Evolutionary conservation across 257 asterid species (phyloP), one percentile per base, ranked within the genome.

Genomic region (Solanum sejunctum): DNA sequence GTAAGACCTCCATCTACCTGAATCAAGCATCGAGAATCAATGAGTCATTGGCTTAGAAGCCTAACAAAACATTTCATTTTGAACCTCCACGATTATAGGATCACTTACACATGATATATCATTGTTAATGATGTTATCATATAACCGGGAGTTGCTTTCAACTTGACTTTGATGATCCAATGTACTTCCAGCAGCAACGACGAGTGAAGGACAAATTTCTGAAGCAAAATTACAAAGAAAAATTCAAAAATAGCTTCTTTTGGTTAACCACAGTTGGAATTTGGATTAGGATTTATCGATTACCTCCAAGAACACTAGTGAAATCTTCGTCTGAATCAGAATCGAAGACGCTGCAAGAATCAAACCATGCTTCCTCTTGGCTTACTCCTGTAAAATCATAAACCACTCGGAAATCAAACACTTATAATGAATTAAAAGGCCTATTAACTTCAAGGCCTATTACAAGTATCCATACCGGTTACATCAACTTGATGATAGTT

Each of bases 261-360:
- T 78, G 64, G 64, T 0, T 5, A 17, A 17, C 20, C 16, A 52
- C 85, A 15, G 57, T 21, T 43, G 12, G 61, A 47, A 3, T 15
- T 2, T 8, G 17, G 45, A 26, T 52, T 10, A 66, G 78, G 47
- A 49, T 71, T 57, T 43, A n/a, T 32, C 47, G 67, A 84, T 86
- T 86, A 95, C 98, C 99, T 88, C 91, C 97, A 47, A 81, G 78
- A 67, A 90, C 83, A 85, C 95, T 93, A 56, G 88, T 85, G 85
- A 92, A 93, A 66, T 96, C 99, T 81, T 96, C 99, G 56, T 96
- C 99, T 17, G 94, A 85, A 88, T 94, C 99, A 12, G 99, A 96
- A 49, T 91, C 95, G 2, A 94, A 92, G 83, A 86, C 81, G 56
- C 98, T 96, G 15, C 55, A 54, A 18, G 98, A 90, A 83, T 96